Base-by-base conservation (phyloP, 208 protist genomes). In the Acanthamoeba culbertsoni region DNA sequence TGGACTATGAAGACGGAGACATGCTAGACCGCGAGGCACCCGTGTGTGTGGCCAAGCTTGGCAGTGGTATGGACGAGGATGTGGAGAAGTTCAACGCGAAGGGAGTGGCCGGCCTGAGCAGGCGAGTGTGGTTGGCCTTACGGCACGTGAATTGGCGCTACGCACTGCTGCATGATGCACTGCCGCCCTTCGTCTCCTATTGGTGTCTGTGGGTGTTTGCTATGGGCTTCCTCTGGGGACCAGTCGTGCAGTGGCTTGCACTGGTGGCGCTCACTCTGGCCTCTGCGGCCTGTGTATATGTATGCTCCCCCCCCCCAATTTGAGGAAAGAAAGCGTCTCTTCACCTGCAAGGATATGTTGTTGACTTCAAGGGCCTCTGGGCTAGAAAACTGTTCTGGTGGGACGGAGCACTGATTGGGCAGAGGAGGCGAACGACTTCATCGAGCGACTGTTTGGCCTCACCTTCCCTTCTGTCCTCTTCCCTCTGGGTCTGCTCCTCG, bases 371-470 rank as follows among this genome's bases (percentile, higher is more conserved):
- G 35, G n/a, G 23, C 40, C 6, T 46, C 65, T 7, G 7, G 14
- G 20, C 7, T 68, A 77, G 65, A 77, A 77, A 46, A 77, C 65
- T 7, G 65, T 37, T 20, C 3, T 55, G 12, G 42, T 82, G 42
- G 71, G 40, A 0, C 7, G 8, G 23, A 31, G 6, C 23, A 53
- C 71, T 6, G 71, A 82, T 31, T 82, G 71, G 71, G n/a, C n/a
- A 0, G 35, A 40, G 2, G 71, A 82, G n/a, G 71, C 42, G 8
- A 82, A 82, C 71, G 71, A 46, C 42, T 82, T 82, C 23, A 43
- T 82, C 26, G 71, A 82, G 42, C 71, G 71, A 35, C 71, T 82
- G 43, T 82, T 82, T 43, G 71, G 71, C 2, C 71, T 48, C 71
- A 82, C 71, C 8, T 82, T 82, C 71, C 71, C 71, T 2, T 48